Evolutionary conservation across 2,329 filamentous ascomycete species (phyloP), one percentile per base, ranked within the genome.

Genomic region (Coniochaeta prunicola): DNA sequence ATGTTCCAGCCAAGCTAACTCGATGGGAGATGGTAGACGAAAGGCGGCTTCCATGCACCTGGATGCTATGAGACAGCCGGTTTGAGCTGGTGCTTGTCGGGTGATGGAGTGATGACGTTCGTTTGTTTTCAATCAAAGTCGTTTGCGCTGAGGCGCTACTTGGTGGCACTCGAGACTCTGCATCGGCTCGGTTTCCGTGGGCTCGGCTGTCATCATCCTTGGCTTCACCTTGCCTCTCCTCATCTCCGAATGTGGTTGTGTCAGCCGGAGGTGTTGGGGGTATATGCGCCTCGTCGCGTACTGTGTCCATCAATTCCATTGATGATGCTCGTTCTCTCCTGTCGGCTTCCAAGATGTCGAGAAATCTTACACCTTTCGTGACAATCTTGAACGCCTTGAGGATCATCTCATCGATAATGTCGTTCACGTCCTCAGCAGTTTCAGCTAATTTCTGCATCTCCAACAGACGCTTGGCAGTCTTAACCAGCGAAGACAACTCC

Each of bases 331-430:
- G 76, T 42, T 74, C 70, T 60, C 76, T 76, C 53, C 78, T 73
- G 65, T 87, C 83, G 17, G 85, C 89, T 38, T 90, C 87, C 76
- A 94, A 87, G 2, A 93, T 81, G 65, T 99, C 94, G 45, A 96
- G 80, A 68, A 99, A 97, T 50, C 88, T 83, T 28, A 97, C 91
- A 15, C 90, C 92, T 66, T 93, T 87, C 54, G 88, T 93, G n/a
- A 96, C 90, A 57, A 97, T 92, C 69, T 90, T 92, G 77, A 96
- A 97, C 0, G 92, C 92, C 71, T 92, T 94, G 57, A 96, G 77
- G 26, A 97, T 89, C 84, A 97, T 91, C 70, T 96, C 90, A 68
- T 97, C 93, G 59, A 97, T 84, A 59, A 93, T 84, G 65, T 89
- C 85, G 67, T 91, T 91, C 13, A 89, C 78, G 53, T 85, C 80